Evolutionary conservation across 768 basidiomycete species (phyloP), one percentile per base, ranked within the genome.

Genomic region (Gloeostereum incarnatum): DNA sequence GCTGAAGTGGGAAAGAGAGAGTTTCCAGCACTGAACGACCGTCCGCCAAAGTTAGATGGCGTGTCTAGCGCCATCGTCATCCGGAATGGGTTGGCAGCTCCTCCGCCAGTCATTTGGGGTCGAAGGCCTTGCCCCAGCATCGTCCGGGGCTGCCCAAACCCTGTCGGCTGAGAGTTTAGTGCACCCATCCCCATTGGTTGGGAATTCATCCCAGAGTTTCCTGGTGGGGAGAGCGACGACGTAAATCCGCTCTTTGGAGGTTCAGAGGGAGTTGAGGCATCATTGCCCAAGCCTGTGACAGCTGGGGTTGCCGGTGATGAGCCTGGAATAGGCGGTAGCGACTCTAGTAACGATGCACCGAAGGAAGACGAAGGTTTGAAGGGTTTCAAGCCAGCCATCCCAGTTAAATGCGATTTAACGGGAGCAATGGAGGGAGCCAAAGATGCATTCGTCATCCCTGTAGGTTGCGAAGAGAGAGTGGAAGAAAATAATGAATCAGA

Each of bases 301-400:
- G 62, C 58, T 31, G 79, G 72, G 11, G 75, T 74, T 4, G 60
- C 60, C 1, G 72, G 58, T 3, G 57, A 54, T 4, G 80, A 75
- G 23, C 73, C 77, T 8, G 82, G 73, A 39, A 89, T 76, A 4
- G 87, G 66, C 2, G 90, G 90, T 25, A 91, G 58, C 2, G 75
- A 71, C 36, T 82, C 82, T 42, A 91, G 49, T 27, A 91, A 54
- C 11, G 77, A 74, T 23, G 82, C 78, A 21, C 88, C 88, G 52
- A 91, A 91, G 29, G 73, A 79, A 2, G 80, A 83, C 2, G 79
- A 70, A 2, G 88, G 88, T 50, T 88, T 87, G 67, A 91, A 91
- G 5, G 83, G 74, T 52, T 82, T 87, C 46, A 88, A 54, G 4
- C 78, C 81, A 18, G 69, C 63, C 27, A 73, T 68, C 3, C 73